These are phyloP conservation scores for Macrolepiota fuliginosa DNA, from an alignment of 768 basidiomycete species.

Conservation along the genomic window DNA sequence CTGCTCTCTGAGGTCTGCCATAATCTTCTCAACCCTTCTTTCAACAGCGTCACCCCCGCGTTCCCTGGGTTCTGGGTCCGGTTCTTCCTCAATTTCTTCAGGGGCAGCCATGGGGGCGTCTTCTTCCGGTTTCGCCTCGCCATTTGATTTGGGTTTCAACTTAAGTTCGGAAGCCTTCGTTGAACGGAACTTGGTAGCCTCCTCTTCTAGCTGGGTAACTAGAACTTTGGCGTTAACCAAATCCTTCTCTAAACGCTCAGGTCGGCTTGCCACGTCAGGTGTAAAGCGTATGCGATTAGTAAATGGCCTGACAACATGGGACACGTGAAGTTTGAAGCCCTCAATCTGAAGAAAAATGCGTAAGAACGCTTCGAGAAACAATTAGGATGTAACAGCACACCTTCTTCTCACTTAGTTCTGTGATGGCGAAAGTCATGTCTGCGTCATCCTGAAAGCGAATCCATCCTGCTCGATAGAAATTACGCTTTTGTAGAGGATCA, in stretches of 20 bases:
- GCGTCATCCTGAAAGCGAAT: constrained; percentile 81
- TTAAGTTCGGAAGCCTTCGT: constrained; percentile 28
- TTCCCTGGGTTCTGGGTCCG: constrained; percentile 57
- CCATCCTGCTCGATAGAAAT: constrained; percentile 95
- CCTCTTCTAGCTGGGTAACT: constrained; percentile 71
- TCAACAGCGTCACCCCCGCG: constrained; percentile 80
- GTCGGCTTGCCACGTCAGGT: constrained; percentile 77
- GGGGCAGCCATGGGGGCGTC: constrained; percentile 28
- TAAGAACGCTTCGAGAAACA: constrained; percentile 5
- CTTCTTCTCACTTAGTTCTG: constrained; percentile 81
- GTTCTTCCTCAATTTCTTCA: constrained; percentile 44
- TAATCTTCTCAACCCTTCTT: constrained; percentile 73
- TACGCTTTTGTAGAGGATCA: constrained; percentile 89
- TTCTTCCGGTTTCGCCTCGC: constrained; percentile 23
- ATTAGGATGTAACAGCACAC: constrained; percentile 35
- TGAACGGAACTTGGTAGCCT: constrained; percentile 53
- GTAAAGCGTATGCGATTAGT: constrained; percentile 76
- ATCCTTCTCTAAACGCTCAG: constrained; percentile 81
- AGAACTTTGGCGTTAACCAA: constrained; percentile 72
- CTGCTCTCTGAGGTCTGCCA: constrained; percentile 68
- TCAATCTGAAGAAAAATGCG: constrained; percentile 61
- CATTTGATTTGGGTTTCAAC: constrained; percentile 19
- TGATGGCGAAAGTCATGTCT: constrained; percentile 73
- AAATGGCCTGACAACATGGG: constrained; percentile 77
- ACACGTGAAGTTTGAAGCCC: constrained; percentile 90